Percentiles rank a stretch among this genome's conserved stretches.
phyloP scores from a whole-genome alignment of 2,329 filamentous ascomycete species.

The Fusarium sp. region DNA sequence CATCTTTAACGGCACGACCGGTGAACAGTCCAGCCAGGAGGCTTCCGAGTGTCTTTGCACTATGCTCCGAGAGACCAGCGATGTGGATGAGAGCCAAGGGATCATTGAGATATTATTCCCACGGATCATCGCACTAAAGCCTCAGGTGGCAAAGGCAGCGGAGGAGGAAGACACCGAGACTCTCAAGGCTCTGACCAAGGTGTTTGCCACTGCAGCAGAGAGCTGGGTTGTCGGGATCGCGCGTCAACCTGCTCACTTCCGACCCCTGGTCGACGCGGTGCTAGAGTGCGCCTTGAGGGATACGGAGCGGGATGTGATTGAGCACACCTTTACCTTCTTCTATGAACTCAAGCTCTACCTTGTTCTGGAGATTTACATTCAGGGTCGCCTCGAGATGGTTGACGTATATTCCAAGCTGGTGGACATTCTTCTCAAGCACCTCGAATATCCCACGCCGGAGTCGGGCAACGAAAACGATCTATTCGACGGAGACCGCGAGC shows the following conservation, averaged over 20 bases:
- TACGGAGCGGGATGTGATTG: conserved; percentile 88
- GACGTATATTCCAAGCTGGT: conserved; percentile 90
- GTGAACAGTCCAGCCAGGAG: conserved; percentile 81
- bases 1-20: conserved; percentile 78
- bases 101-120: conserved; percentile 86
- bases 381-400: conserved; percentile 78
- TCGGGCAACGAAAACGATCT: conserved; percentile 79
- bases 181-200: conserved; percentile 86
- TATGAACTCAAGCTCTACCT: conserved; percentile 98
- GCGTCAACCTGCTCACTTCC: conserved; percentile 81
- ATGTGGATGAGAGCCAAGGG: conserved; percentile 88
- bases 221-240: conserved; percentile 94
- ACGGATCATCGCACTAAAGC: conserved; percentile 76
- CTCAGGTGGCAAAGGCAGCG: conserved; percentile 78
- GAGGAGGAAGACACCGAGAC: conserved; percentile 84
- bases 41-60: conserved; percentile 93
- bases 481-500: conserved; percentile 94
- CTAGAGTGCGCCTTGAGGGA: conserved; percentile 92
- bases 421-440: conserved; percentile 89
- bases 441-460: conserved; percentile 85
- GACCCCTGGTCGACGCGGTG: conserved; percentile 85
- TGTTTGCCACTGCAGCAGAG: conserved; percentile 93
- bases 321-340: conserved; percentile 96
- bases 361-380: conserved; percentile 86
- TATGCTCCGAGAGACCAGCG: conserved; percentile 89